These are phyloP conservation scores for Sarcomyxa edulis DNA, from an alignment of 768 basidiomycete species.

Conservation along the genomic window DNA sequence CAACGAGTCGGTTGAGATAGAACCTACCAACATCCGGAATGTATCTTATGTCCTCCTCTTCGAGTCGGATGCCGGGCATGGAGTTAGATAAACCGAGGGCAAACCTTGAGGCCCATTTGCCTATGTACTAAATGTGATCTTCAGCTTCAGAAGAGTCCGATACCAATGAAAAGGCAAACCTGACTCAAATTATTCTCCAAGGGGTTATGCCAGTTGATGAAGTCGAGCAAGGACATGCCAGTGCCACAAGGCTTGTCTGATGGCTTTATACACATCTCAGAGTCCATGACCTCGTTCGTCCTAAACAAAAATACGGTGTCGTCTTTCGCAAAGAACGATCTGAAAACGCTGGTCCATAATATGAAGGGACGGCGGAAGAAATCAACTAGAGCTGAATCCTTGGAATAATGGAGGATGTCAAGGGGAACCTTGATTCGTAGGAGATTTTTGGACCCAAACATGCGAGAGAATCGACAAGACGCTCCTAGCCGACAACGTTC, in stretches of 20 bases:
- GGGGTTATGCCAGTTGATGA: conserved; percentile 40
- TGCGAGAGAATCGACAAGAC: conserved; percentile 51
- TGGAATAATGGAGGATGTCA: conserved; percentile 21
- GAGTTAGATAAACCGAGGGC: conserved; percentile 46
- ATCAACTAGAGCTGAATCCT: conserved; percentile 23
- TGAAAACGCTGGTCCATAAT: conserved; percentile 50
- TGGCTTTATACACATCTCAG: no score
- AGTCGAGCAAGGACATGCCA: conserved; percentile 26
- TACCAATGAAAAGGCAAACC: conserved; percentile 18
- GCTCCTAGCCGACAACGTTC: conserved; percentile 45
- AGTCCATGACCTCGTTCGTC: conserved; percentile 40
- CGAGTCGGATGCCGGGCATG: conserved; percentile 33
- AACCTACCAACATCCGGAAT: conserved; percentile 34
- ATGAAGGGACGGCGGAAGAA: conserved; percentile 49
- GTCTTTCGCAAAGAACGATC: conserved; percentile 61
- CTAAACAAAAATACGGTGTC: conserved; percentile 47
- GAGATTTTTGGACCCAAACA: conserved; percentile 59
- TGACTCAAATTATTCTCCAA: conserved; percentile 31
- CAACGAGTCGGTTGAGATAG: background rate
- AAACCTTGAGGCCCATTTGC: conserved; percentile 45
- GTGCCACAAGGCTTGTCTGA: no score
- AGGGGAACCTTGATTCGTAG: conserved; percentile 43
- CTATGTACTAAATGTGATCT: conserved; percentile 28
- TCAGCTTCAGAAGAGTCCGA: background rate
- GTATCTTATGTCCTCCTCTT: conserved; percentile 19